These are phyloP conservation scores for Leccinum longicurvipes DNA, from an alignment of 768 basidiomycete genomes.

Conservation along the genomic window DNA sequence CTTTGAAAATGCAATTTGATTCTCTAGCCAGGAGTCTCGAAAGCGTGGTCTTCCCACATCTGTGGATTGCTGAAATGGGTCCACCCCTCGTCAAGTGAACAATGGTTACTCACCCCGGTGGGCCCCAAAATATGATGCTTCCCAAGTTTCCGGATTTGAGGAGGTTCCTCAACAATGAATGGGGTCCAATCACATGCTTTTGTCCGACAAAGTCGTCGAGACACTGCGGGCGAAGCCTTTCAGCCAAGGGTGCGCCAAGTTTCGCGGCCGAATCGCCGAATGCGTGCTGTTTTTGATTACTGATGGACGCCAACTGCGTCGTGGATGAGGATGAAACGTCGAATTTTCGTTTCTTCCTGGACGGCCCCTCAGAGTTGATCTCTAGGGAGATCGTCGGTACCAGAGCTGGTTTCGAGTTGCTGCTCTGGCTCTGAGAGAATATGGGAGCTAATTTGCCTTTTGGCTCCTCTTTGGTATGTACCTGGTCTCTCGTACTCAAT, in stretches of 20 bases:
- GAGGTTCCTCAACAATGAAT: conserved; percentile 53
- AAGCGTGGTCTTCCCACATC: conserved; percentile 74
- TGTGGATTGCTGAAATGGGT: conserved; percentile 18
- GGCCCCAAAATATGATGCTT: conserved; percentile 72
- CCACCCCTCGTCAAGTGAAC: neutral
- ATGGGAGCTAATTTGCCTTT: conserved; percentile 40
- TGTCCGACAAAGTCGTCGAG: conserved; percentile 76
- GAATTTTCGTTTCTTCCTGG: conserved; percentile 32
- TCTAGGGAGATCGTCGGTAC: conserved; percentile 13
- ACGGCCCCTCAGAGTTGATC: conserved; percentile 2
- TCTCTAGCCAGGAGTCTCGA: conserved; percentile 65
- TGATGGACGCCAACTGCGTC: conserved; percentile 5
- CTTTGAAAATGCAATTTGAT: conserved; percentile 63
- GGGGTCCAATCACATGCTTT: conserved; percentile 51
- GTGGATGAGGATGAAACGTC: conserved; percentile 5
- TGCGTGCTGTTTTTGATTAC: conserved; percentile 20
- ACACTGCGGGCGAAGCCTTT: conserved; percentile 61
- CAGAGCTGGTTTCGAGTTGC: conserved; percentile 7
- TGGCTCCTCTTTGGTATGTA: conserved; percentile 11
- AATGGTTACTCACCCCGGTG: conserved; percentile 51
- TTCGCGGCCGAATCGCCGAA: conserved; percentile 18
- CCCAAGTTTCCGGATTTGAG: conserved; percentile 51
- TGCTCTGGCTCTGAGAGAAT: conserved; percentile 30
- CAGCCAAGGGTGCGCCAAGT: conserved; percentile 58
- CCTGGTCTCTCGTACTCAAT: neutral